Evolutionary conservation across 148 eudicot genomes (phyloP), one percentile per base, ranked within the genome.

Genomic region (Rhododendron griersonianum): DNA sequence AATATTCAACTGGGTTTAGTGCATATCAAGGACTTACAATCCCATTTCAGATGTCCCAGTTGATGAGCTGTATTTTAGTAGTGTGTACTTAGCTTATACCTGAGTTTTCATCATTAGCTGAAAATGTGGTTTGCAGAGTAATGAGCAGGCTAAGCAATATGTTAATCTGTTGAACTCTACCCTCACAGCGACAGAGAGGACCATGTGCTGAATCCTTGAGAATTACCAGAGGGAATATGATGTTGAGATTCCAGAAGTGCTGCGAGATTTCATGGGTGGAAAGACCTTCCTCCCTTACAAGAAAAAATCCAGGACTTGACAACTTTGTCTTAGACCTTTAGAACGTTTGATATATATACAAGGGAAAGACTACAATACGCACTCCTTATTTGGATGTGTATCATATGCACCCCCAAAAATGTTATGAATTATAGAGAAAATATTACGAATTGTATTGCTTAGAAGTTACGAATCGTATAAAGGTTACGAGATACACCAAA

Each of bases 141-240:
- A 45, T 78, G 96, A 95, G 51, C 96, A 94, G 84, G 84, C 90
- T 14, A 97, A 97, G 86, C 93, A 91, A 19, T 97, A 95, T 28
- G 96, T 94, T 50, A 98, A 96, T 88, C 51, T 95, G 87, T 86
- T 94, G 88, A 95, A 95, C 86, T 95, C 96, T 39, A 95, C 99
- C 5, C 96, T 97, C 59, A 93, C 95, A 55, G 98, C 98, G 44
- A 97, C 96, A 14, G 95, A 95, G 87, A 92, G 98, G 87, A 97
- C 98, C 28, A 81, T 97, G 55, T 97, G 98, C 78, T 93, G 98
- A 91, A 95, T 95, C 71, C 94, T 97, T 21, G 98, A 97, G 86
- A 97, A 91, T 85, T 90, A 93, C 87, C 98, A 97, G 90, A 93
- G 80, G 87, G 98, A 95, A 88, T 96, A 94, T 6, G 98, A 98